Evolutionary conservation across 306 rosid species (phyloP).

Genomic region (Malus fusca): DNA sequence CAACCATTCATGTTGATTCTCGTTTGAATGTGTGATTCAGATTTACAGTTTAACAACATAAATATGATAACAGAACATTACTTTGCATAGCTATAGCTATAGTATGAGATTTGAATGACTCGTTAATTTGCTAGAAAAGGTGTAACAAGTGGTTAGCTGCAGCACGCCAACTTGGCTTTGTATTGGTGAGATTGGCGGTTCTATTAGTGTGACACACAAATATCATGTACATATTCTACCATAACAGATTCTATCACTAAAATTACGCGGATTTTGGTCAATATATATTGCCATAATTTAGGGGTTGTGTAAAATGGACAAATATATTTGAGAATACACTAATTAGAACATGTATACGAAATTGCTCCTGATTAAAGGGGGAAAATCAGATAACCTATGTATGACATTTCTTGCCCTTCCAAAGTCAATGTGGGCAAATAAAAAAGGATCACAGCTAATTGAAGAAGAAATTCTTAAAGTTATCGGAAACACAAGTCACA

Average conservation of each 20-base stretch:
- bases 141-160: background rate
- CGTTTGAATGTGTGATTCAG: background rate
- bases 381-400: background rate
- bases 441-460: no score
- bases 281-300: background rate
- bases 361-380: background rate
- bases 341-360: background rate
- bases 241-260: background rate
- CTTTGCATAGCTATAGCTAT: no score
- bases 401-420: no score
- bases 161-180: background rate
- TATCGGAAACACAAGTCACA: no score
- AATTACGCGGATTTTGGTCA: background rate
- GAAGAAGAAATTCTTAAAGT: no score
- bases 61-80: background rate
- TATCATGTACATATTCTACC: no score
- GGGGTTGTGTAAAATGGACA: background rate
- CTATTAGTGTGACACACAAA: background rate
- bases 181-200: background rate
- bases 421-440: no score
- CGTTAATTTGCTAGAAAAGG: background rate
- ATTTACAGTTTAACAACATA: background rate
- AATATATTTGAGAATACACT: background rate
- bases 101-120: no score
- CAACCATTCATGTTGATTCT: background rate